Base-by-base conservation (phyloP, 208 protist species). In the Crithidia brevicula region DNA sequence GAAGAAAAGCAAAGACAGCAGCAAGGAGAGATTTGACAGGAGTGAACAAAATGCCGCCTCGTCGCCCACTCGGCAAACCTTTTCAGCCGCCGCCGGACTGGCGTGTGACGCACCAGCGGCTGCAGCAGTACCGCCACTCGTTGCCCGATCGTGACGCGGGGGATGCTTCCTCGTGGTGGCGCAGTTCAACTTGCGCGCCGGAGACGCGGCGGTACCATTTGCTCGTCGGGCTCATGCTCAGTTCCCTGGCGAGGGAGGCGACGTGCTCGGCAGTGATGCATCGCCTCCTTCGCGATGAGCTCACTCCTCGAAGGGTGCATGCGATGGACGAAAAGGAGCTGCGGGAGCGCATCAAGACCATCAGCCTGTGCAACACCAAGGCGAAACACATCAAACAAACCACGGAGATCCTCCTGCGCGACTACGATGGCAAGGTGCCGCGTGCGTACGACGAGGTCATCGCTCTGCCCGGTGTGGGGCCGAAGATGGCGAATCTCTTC, bases 401-500 rank as follows among this genome's bases (percentile, higher is more conserved):
- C 9, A 77, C 85, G 1, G 79, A 81, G 9, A 88, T 89, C 25
- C 65, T 98, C 18, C 42, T 95, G 25, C 66, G 84, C 16, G 49
- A 88, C 9, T 84, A 97, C 74, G 60, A 86, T 30, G 88, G 87
- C n/a, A 77, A 88, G 16, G 86, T 96, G 47, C 97, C 97, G 7
- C 59, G 54, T 3, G 57, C 67, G 16, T 92, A 96, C 46, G 76
- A 77, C n/a, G 91, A 91, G 16, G 16, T 98, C 4, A 81, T 98
- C 49, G 82, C 81, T 25, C 79, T 98, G 25, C 92, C 93, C 0
- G 95, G 96, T 22, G 86, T 99, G n/a, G 98, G 97, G 0, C 92
- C 92, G 2, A 99, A 99, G 71, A 99, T 99, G 98, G 95, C 96
- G 2, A 82, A 98, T 62, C 70, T 99, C 8, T 96, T 95, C 65